Conservation (phyloP, 176 grass and related monocot genomes). For the Alloteropsis semialata region DNA sequence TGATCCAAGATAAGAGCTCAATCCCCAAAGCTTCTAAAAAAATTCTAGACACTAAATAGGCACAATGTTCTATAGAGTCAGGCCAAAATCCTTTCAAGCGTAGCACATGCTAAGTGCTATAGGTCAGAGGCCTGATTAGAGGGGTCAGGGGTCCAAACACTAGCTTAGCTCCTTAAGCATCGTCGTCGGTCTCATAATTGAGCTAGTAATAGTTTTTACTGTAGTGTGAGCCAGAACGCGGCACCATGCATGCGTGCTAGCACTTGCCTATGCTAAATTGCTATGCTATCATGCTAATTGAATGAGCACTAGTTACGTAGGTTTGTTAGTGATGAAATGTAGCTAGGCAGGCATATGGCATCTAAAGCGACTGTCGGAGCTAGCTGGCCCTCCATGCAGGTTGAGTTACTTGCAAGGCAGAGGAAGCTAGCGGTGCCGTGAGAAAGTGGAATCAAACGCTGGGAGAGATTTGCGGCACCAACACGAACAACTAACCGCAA, state of each 20-base stretch:
- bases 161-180: slow-evolving; percentile 38
- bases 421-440: neutral
- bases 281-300: slow-evolving; percentile 18
- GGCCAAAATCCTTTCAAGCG: slow-evolving; percentile 27
- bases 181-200: slow-evolving; percentile 28
- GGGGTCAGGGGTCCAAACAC: slow-evolving; percentile 46
- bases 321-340: slow-evolving; percentile 47
- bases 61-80: slow-evolving; percentile 3
- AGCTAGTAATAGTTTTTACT: slow-evolving; percentile 30
- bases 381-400: slow-evolving; percentile 19
- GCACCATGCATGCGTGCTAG: neutral
- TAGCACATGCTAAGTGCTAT: slow-evolving; percentile 33
- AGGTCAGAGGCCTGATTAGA: slow-evolving; percentile 32
- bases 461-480: neutral
- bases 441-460: neutral
- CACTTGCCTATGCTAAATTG: slow-evolving; percentile 14
- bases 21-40: neutral
- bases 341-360: slow-evolving; percentile 12
- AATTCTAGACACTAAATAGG: slow-evolving; percentile 17
- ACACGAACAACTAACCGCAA: neutral
- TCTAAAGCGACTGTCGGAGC: slow-evolving; percentile 34
- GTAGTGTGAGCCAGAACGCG: slow-evolving; percentile 13
- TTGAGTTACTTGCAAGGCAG: slow-evolving; percentile 54
- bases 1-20: slow-evolving; percentile 4
- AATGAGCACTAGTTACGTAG: slow-evolving; percentile 16